phyloP scores from a whole-genome alignment of 2,329 filamentous ascomycete genomes.

The Botryotinia calthae region DNA sequence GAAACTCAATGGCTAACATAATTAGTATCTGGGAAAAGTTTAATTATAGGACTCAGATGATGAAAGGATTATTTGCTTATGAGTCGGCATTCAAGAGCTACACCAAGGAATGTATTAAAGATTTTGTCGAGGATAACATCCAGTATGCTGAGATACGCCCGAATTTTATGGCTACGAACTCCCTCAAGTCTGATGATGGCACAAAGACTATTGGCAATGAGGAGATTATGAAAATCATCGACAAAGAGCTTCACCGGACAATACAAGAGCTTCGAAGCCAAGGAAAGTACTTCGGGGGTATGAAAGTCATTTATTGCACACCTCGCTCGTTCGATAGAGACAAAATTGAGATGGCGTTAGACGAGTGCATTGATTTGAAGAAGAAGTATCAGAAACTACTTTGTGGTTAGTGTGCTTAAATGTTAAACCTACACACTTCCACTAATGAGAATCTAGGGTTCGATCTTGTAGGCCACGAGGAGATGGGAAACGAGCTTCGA shows the following conservation, averaged over 20 bases:
- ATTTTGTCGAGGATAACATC: slow-evolving; percentile 63
- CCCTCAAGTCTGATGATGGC: slow-evolving; percentile 59
- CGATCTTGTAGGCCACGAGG: slow-evolving; percentile 66
- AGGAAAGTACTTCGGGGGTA: slow-evolving; percentile 53
- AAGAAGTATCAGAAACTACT: slow-evolving; percentile 55
- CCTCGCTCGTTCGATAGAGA: slow-evolving; percentile 56
- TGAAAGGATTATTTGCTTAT: slow-evolving; percentile 71
- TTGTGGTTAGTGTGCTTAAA: slow-evolving; percentile 51
- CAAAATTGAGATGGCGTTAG: slow-evolving; percentile 51
- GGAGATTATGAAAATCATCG: slow-evolving; percentile 60
- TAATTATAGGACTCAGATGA: slow-evolving; percentile 66
- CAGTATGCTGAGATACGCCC: slow-evolving; percentile 71
- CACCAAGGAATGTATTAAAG: slow-evolving; percentile 56
- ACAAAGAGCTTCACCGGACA: slow-evolving; percentile 53
- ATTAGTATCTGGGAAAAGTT: slow-evolving; percentile 57
- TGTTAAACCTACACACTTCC: background rate
- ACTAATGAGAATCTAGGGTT: slow-evolving; percentile 50
- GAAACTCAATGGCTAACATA: slow-evolving; percentile 24
- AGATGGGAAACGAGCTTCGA: slow-evolving; percentile 59
- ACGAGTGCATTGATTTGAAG: slow-evolving; percentile 63
- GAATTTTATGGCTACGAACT: slow-evolving; percentile 63
- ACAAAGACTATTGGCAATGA: slow-evolving; percentile 50
- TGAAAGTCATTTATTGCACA: slow-evolving; percentile 72
- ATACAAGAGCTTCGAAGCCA: slow-evolving; percentile 41
- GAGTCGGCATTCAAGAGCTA: slow-evolving; percentile 61